Evolutionary conservation across 1,139 yeast genomes (phyloP).

Genomic region (Ashbya aceris): DNA sequence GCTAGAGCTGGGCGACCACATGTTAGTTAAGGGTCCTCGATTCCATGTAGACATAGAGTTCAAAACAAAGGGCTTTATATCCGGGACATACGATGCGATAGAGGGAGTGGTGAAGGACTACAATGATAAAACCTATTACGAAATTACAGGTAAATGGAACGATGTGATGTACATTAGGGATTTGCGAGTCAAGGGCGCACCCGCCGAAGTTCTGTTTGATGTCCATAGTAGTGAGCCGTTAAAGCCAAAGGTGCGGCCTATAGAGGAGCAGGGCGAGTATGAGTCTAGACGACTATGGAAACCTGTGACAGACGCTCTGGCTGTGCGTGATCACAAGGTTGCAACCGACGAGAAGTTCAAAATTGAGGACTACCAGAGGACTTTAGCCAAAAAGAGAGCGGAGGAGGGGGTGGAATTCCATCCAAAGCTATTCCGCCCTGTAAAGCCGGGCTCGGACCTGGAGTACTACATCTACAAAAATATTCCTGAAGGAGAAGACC

Average conservation of each 20-base stretch:
- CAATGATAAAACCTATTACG: conserved; percentile 49
- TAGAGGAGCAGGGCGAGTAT: conserved; percentile 65
- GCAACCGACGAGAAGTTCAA: conserved; percentile 86
- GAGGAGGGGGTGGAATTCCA: conserved; percentile 75
- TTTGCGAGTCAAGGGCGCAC: conserved; percentile 35
- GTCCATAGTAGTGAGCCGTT: conserved; percentile 43
- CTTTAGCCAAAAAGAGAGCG: conserved; percentile 56
- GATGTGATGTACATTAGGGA: conserved; percentile 68
- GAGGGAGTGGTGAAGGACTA: conserved; percentile 59
- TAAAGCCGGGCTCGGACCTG: conserved; percentile 36
- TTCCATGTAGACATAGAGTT: conserved; percentile 79
- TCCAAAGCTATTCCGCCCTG: conserved; percentile 60
- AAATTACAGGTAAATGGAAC: conserved; percentile 88
- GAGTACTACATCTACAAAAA: conserved; percentile 61
- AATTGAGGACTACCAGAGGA: conserved; percentile 79
- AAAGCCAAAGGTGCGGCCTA: conserved; percentile 65
- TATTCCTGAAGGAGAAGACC: conserved; percentile 35
- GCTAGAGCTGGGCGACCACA: conserved; percentile 87
- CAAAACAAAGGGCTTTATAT: conserved; percentile 87
- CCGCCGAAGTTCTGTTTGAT: conserved; percentile 50
- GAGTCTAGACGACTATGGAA: conserved; percentile 84
- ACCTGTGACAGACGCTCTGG: conserved; percentile 68
- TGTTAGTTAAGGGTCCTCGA: conserved; percentile 57
- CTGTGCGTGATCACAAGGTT: conserved; percentile 58
- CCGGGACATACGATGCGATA: conserved; percentile 87